Percentiles rank a stretch among this genome's conserved stretches.
phyloP scores from a whole-genome alignment of 2,329 filamentous ascomycete species.

The Aspergillus bombycis region DNA sequence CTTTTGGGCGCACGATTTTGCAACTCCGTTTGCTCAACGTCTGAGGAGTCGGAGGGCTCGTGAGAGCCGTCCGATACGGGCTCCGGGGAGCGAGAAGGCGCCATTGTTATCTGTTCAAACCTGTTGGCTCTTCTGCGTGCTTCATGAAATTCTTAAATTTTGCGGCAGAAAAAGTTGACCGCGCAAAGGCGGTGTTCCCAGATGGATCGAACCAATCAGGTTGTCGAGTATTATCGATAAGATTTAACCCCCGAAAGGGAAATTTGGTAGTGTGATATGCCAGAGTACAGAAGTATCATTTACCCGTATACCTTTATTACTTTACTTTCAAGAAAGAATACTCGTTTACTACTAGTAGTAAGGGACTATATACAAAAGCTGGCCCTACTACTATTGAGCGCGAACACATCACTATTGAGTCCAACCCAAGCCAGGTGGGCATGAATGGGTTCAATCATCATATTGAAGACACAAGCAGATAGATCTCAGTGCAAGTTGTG shows the following conservation, averaged over 20 bases:
- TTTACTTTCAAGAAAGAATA: background rate
- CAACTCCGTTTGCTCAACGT: conserved; percentile 23
- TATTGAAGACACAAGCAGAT: too few relatives aligned
- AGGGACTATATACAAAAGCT: background rate
- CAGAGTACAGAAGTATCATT: too few relatives aligned
- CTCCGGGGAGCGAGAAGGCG: conserved; percentile 27
- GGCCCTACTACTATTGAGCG: too few relatives aligned
- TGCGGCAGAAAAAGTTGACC: conserved; percentile 39
- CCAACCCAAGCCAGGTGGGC: too few relatives aligned
- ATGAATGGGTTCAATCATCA: too few relatives aligned
- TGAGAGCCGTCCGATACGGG: conserved; percentile 25
- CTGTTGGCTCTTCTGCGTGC: conserved; percentile 16
- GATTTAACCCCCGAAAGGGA: too few relatives aligned
- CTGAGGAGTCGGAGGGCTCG: conserved; percentile 22
- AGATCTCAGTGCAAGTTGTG: too few relatives aligned
- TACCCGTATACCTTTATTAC: too few relatives aligned
- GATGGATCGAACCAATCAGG: background rate
- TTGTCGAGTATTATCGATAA: background rate
- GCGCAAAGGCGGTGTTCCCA: conserved; percentile 27
- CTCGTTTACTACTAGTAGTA: background rate
- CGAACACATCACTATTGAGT: too few relatives aligned
- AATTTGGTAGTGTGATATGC: too few relatives aligned
- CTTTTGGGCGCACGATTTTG: conserved; percentile 42
- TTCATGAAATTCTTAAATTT: conserved; percentile 32
- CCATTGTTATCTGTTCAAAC: conserved; percentile 30